Evolutionary conservation across 2,329 filamentous ascomycete species (phyloP).

Genomic region (Trichoderma lentiforme): DNA sequence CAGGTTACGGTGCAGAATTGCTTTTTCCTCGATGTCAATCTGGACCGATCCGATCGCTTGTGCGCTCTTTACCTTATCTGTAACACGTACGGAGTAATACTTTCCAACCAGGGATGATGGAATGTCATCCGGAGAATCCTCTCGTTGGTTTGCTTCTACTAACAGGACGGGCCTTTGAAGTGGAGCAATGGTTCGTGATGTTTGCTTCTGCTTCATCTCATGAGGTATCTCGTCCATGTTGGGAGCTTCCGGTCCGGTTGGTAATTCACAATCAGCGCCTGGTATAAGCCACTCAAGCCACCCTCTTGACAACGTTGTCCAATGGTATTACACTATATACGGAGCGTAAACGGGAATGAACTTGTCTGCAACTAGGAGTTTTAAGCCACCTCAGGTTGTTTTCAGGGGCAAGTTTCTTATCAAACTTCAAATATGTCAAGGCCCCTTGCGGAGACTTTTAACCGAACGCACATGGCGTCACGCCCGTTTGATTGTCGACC

Average conservation of each 20-base stretch:
- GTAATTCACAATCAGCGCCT: neutral
- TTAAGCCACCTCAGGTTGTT: neutral
- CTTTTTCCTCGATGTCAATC: conserved; percentile 2
- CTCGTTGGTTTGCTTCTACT: neutral
- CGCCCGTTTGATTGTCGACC: neutral
- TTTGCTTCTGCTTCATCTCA: neutral
- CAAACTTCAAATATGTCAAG: neutral
- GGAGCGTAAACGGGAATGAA: neutral
- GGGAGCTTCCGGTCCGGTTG: neutral
- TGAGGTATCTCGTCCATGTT: neutral
- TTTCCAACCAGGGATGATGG: neutral
- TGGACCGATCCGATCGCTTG: conserved; percentile 13
- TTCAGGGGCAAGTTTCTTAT: neutral
- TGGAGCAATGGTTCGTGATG: neutral
- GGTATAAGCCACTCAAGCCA: neutral
- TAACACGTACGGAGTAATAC: neutral
- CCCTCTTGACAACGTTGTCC: neutral
- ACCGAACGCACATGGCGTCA: conserved; percentile 2
- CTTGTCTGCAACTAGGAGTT: neutral
- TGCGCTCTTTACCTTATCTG: conserved; percentile 13
- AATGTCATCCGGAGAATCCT: neutral
- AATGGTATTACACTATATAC: neutral
- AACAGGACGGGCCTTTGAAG: neutral
- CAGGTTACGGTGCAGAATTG: neutral
- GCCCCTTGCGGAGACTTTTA: conserved; percentile 2